phyloP scores from a whole-genome alignment of 768 basidiomycete species.

The Brasilioporus rufonigricans region DNA sequence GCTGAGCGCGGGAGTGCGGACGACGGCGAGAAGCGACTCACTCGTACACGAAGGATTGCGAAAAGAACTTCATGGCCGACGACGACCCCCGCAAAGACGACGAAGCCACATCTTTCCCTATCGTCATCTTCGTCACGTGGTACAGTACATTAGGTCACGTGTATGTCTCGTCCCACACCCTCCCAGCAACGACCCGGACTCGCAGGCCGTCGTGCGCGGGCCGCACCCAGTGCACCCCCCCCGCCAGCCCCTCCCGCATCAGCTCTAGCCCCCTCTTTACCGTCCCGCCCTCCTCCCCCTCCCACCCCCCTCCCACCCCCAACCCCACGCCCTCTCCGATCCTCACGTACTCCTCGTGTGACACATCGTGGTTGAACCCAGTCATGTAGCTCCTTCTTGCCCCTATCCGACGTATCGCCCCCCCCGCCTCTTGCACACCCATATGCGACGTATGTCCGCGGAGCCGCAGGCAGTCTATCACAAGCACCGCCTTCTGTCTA shows the following conservation, averaged over 20 bases:
- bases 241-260: conserved; percentile 46
- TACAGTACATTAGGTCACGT: conserved; percentile 11
- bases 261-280: conserved; percentile 44
- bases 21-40: conserved; percentile 26
- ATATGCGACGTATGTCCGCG: conserved; percentile 74
- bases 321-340: conserved; percentile 54
- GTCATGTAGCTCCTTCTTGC: conserved; percentile 66
- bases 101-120: no score
- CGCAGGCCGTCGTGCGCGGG: conserved; percentile 77
- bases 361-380: conserved; percentile 75
- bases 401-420: conserved; percentile 51
- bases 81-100: conserved; percentile 29
- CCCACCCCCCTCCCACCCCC: conserved; percentile 9
- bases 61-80: conserved; percentile 51
- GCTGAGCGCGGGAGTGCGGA: neutral
- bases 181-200: conserved; percentile 44
- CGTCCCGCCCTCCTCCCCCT: conserved; percentile 27
- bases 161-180: conserved; percentile 55
- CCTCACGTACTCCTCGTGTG: conserved; percentile 75
- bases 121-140: conserved; percentile 5
- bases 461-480: conserved; percentile 76
- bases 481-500: conserved; percentile 46
- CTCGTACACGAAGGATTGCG: conserved; percentile 58
- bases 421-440: conserved; percentile 63
- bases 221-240: conserved; percentile 54